A percentile compares a stretch with the other conserved stretches of the same genome.
Conservation (phyloP, 345 rosid species). For the Lepidium aucheri region DNA sequence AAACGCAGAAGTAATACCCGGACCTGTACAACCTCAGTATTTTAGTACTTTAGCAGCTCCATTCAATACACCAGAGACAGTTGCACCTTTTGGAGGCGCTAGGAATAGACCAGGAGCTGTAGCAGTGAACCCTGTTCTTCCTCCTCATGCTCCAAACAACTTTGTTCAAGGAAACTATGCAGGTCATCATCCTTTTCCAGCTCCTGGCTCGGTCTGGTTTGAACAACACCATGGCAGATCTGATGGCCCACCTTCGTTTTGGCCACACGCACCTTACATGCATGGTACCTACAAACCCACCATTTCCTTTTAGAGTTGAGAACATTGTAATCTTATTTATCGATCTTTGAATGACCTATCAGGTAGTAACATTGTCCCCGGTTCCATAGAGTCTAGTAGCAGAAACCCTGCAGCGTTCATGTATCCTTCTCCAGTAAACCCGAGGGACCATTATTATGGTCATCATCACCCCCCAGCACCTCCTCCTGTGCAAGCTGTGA, state of each 20-base stretch:
- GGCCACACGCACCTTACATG: constrained; percentile 66
- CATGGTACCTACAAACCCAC: constrained; percentile 39
- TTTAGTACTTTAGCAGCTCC: constrained; percentile 51
- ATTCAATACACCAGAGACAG: constrained; percentile 15
- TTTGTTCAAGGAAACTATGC: constrained; percentile 53
- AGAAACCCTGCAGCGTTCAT: constrained; percentile 45
- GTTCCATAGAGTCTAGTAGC: constrained; percentile 46
- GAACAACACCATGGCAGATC: constrained; percentile 26
- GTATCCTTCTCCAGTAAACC: constrained; percentile 31
- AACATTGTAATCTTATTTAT: not conserved
- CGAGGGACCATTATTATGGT: constrained; percentile 36
- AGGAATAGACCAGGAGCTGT: constrained; percentile 50
- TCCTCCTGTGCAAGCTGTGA: constrained; percentile 51
- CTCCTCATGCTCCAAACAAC: constrained; percentile 37
- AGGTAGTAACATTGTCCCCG: constrained; percentile 36
- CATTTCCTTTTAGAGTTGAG: not conserved
- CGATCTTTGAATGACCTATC: not conserved
- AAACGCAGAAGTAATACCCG: constrained; percentile 45
- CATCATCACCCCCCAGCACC: constrained; percentile 36
- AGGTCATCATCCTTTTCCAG: constrained; percentile 49
- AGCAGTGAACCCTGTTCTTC: constrained; percentile 47
- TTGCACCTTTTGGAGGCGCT: constrained; percentile 36
- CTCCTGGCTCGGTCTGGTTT: constrained; percentile 34
- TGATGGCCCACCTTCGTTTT: constrained; percentile 50
- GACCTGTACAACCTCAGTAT: constrained; percentile 27